Evolutionary conservation across 768 basidiomycete species (phyloP), one percentile per base, ranked within the genome.

Genomic region (Phylloporus arenicola): DNA sequence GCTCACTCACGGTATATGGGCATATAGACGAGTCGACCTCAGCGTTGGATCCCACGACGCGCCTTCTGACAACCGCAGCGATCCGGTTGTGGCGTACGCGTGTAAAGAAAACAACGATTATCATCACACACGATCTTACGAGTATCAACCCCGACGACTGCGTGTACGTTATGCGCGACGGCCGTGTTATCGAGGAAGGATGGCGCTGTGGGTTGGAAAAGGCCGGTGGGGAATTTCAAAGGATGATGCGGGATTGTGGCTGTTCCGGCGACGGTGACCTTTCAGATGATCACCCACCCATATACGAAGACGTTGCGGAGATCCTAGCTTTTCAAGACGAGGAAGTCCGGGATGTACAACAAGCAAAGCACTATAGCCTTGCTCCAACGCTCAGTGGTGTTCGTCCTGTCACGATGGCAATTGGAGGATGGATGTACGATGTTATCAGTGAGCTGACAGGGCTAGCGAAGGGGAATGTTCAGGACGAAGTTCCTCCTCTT

Each of bases 121-220:
- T 67, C 19, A 96, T 97, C 64, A 97, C 95, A 0, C 95, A 98
- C 68, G 96, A 98, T 58, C 81, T 98, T 16, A 84, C 85, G 1
- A 89, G 93, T 57, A 87, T 99, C 55, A 68, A 70, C 19, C 46
- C 70, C 0, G 66, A 73, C 13, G 94, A 97, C 67, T 97, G 96
- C 56, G 90, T 96, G 12, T 96, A 98, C 64, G 88, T 97, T 3
- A 83, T 98, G 73, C 81, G 83, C 57, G 75, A 82, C 17, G 95
- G 94, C 0, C 58, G 64, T 0, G 81, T 96, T 27, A 85, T 85
- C 42, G 91, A 98, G 64, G 87, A 92, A 59, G 96, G 96, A 1
- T 95, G 82, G 68, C 80, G 92, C 2, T 68, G 67, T 2, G 94
- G 95, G 61, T 77, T 97, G 45, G 88, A 92, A 63, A 64, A 56